Evolutionary conservation across 164 flowering plant species (phyloP).

Genomic region (Hamamelis virginiana): DNA sequence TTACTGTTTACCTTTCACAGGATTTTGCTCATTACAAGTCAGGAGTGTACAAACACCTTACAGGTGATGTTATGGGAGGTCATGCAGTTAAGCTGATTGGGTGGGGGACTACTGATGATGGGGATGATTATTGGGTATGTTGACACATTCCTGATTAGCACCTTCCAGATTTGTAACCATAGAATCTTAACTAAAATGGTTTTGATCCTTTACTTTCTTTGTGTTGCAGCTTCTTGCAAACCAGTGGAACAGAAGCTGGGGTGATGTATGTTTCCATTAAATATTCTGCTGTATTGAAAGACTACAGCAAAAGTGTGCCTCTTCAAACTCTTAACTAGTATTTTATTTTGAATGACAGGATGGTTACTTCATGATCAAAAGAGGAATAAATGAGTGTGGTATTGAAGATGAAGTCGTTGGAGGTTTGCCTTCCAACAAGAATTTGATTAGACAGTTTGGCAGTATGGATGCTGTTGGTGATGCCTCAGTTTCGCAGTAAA

Average conservation of each 20-base stretch:
- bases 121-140: conserved; percentile 92
- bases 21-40: conserved; percentile 97
- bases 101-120: conserved; percentile 88
- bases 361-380: conserved; percentile 85
- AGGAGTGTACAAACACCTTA: conserved; percentile 85
- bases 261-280: conserved; percentile 65
- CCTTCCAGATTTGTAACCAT: not conserved
- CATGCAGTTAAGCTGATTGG: conserved; percentile 97
- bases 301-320: too few species aligned
- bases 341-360: conserved; percentile 47
- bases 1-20: conserved; percentile 37
- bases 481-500: conserved; percentile 23
- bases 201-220: not conserved
- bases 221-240: conserved; percentile 81
- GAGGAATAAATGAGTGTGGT: conserved; percentile 96
- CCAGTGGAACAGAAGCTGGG: conserved; percentile 98
- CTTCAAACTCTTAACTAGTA: not conserved
- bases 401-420: conserved; percentile 79
- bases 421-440: conserved; percentile 82
- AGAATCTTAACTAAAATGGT: not conserved
- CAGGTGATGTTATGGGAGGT: conserved; percentile 83
- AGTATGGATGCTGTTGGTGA: conserved; percentile 27
- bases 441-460: conserved; percentile 40
- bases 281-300: not conserved
- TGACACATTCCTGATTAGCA: not conserved